phyloP scores from a whole-genome alignment of 2,329 filamentous ascomycete genomes.

The Colletotrichum agaves region DNA sequence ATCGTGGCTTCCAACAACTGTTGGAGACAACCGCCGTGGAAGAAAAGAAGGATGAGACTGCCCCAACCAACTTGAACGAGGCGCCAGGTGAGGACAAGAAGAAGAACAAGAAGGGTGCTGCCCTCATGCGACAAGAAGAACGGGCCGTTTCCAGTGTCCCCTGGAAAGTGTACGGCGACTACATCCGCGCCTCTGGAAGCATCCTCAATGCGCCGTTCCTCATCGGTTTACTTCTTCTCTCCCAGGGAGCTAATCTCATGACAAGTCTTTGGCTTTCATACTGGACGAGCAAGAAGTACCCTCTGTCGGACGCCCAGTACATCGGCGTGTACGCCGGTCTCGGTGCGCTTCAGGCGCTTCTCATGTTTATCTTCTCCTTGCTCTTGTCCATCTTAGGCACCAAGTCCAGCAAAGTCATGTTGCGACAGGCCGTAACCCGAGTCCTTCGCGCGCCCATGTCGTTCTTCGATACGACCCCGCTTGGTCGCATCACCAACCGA shows the following conservation, averaged over 20 bases:
- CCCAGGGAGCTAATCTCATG: slow-evolving; percentile 85
- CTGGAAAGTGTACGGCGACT: slow-evolving; percentile 82
- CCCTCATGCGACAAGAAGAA: slow-evolving; percentile 79
- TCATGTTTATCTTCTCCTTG: slow-evolving; percentile 86
- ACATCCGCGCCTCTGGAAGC: slow-evolving; percentile 79
- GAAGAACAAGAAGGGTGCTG: slow-evolving; percentile 67
- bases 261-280: slow-evolving; percentile 94
- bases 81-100: slow-evolving; percentile 56
- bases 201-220: slow-evolving; percentile 75
- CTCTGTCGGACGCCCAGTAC: slow-evolving; percentile 74
- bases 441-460: slow-evolving; percentile 82
- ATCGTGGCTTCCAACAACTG: slow-evolving; percentile 81
- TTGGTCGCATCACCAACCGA: slow-evolving; percentile 94
- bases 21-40: slow-evolving; percentile 87
- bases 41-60: slow-evolving; percentile 65
- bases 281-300: slow-evolving; percentile 87
- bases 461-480: slow-evolving; percentile 96
- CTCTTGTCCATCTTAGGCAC: slow-evolving; percentile 83
- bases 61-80: slow-evolving; percentile 53
- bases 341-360: slow-evolving; percentile 74
- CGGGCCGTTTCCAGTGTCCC: slow-evolving; percentile 80
- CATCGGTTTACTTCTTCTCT: slow-evolving; percentile 70
- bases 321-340: slow-evolving; percentile 79
- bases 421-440: slow-evolving; percentile 80
- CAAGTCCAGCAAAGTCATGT: slow-evolving; percentile 81